Conservation (phyloP, 345 rosid species). For the Salix udensis region DNA sequence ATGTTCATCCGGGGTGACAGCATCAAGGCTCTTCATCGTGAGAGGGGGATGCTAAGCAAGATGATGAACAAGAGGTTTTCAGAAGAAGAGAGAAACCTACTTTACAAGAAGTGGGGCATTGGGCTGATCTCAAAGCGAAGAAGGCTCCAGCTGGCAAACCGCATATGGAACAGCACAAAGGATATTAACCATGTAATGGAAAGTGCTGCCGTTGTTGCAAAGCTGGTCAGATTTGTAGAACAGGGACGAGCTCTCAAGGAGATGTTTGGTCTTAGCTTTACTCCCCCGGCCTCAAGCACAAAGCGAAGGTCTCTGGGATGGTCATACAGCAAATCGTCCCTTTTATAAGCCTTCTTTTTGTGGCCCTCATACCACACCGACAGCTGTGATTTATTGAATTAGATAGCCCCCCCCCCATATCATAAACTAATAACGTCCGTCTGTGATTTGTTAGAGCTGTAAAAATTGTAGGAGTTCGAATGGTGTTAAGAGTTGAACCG, state of each 20-base stretch:
- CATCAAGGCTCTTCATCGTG: slow-evolving; percentile 63
- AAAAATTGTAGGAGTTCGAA: background rate
- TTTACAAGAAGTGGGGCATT: slow-evolving; percentile 78
- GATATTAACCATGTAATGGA: slow-evolving; percentile 57
- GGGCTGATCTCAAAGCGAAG: slow-evolving; percentile 63
- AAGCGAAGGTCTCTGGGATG: slow-evolving; percentile 60
- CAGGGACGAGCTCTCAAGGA: slow-evolving; percentile 77
- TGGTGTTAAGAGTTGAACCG: background rate
- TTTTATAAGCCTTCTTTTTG: slow-evolving; percentile 32
- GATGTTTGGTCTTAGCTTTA: slow-evolving; percentile 89
- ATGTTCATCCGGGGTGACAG: slow-evolving; percentile 27
- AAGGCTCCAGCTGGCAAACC: slow-evolving; percentile 65
- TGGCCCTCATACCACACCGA: background rate
- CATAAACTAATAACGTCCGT: background rate
- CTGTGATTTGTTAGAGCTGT: slow-evolving; percentile 1
- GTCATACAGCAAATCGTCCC: slow-evolving; percentile 64
- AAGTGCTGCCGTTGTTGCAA: slow-evolving; percentile 77
- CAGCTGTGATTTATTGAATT: slow-evolving; percentile 7
- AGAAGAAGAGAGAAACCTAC: slow-evolving; percentile 56
- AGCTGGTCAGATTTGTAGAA: slow-evolving; percentile 69
- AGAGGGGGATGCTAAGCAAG: slow-evolving; percentile 78
- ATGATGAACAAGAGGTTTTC: slow-evolving; percentile 69
- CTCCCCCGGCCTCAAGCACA: slow-evolving; percentile 50
- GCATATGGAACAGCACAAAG: slow-evolving; percentile 60
- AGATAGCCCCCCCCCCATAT: background rate